Evolutionary conservation across 2,329 filamentous ascomycete species (phyloP), one percentile per base, ranked within the genome.

Genomic region (Nemania abortiva): DNA sequence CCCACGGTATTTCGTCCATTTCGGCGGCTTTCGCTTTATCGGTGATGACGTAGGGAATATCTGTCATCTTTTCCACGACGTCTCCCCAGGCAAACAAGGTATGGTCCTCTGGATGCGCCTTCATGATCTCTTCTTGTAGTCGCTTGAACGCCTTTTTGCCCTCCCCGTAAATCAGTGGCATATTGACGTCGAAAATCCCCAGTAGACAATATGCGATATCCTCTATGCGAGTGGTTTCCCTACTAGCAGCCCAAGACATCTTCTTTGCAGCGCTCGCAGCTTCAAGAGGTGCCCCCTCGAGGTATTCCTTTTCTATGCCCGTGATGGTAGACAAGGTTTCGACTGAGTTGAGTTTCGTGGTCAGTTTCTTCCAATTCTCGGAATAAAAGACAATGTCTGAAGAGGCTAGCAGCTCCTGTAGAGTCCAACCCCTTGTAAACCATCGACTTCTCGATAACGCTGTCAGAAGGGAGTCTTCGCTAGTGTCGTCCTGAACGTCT

Each of bases 131-230:
- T 27, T 74, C 69, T 52, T 77, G 75, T 18, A 77, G 69, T 18
- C 75, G 63, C n/a, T 65, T 66, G 50, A 77, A 77, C 0, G 75
- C 73, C 20, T 72, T 74, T 39, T 59, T 56, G 1, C 73, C 77
- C 64, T 78, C 77, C 15, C 77, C 77, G 55, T 78, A 78, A 9
- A 77, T 68, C 2, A 77, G 63, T 4, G 75, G 72, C 74, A 78
- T 76, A 56, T 76, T 73, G 5, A 78, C 70, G 54, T 76, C 73
- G 66, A 78, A 77, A 13, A 78, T 72, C 10, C 77, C 77, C 7
- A 77, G 66, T 2, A 78, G 70, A 22, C 72, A 75, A 53, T 78
- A 78, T 7, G 77, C 75, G 1, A 69, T 59, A 27, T 78, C 77
- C 57, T 78, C 75, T 1, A 68, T 34, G 11, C 76, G 72, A 5